Conservation (phyloP, 306 rosid species). For the Rosa rugosa region DNA sequence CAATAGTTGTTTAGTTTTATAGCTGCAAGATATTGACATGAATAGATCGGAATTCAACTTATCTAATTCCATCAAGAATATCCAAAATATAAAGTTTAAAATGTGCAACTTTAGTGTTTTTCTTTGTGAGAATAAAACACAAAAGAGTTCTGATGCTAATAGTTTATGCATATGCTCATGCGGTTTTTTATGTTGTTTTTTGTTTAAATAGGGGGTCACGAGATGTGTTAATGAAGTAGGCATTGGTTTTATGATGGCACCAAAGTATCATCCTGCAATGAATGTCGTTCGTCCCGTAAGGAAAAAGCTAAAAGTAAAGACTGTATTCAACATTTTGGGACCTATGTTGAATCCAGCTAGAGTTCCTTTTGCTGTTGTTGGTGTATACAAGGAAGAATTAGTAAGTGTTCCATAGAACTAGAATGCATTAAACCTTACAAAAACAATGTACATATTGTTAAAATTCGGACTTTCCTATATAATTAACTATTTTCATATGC, state of each 20-base stretch:
- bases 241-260: conserved; percentile 94
- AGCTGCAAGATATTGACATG: background rate
- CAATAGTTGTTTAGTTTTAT: background rate
- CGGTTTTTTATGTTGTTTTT: conserved; percentile 10
- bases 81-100: background rate
- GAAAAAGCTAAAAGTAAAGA: conserved; percentile 76
- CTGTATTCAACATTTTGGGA: conserved; percentile 87
- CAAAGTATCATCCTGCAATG: conserved; percentile 92
- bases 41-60: background rate
- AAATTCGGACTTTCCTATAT: background rate
- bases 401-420: conserved; percentile 32
- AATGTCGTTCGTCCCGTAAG: conserved; percentile 73
- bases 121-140: background rate
- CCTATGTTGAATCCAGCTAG: conserved; percentile 94
- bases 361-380: conserved; percentile 90
- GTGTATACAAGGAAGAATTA: conserved; percentile 77
- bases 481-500: background rate
- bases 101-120: background rate
- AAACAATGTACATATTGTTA: background rate
- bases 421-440: background rate
- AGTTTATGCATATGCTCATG: conserved; percentile 5
- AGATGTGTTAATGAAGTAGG: conserved; percentile 77
- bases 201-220: conserved; percentile 55
- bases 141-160: background rate
- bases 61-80: background rate